A percentile compares a stretch with the other conserved stretches of the same genome.
These are phyloP conservation scores for Diaporthe aspalathi DNA, from an alignment of 2,329 filamentous ascomycete species.

Conservation along the genomic window DNA sequence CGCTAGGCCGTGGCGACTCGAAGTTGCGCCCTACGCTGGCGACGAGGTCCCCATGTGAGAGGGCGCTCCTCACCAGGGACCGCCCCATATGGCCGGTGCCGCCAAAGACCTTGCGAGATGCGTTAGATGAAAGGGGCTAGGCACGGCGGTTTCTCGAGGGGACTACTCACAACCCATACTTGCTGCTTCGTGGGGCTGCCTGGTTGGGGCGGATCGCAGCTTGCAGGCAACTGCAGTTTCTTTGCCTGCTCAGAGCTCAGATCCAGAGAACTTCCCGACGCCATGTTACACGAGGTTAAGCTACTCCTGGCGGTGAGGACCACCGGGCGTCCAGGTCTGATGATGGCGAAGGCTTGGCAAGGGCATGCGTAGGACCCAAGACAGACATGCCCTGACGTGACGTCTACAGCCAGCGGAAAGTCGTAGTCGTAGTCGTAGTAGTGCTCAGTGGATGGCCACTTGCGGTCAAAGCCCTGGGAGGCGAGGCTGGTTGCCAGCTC, in stretches of 20 bases:
- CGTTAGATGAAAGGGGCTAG: conserved; percentile 27
- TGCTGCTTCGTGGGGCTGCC: conserved; percentile 77
- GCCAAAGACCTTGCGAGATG: conserved; percentile 78
- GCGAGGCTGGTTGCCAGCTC: background rate
- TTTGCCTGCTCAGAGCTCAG: conserved; percentile 50
- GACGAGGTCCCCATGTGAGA: conserved; percentile 85
- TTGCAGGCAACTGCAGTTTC: conserved; percentile 75
- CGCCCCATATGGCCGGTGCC: conserved; percentile 98
- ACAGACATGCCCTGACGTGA: background rate
- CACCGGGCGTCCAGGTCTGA: background rate
- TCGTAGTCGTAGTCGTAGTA: background rate
- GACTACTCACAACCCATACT: conserved; percentile 83
- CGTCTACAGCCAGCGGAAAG: background rate
- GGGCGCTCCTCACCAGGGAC: conserved; percentile 84
- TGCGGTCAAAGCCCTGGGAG: background rate
- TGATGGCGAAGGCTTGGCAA: background rate
- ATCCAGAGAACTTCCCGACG: conserved; percentile 42
- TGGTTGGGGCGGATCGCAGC: conserved; percentile 84
- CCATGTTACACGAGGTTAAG: conserved; percentile 40
- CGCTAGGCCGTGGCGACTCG: conserved; percentile 78
- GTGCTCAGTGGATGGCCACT: background rate
- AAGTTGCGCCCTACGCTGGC: conserved; percentile 86
- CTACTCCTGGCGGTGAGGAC: conserved; percentile 4
- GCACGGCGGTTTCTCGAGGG: conserved; percentile 28
- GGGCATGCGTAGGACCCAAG: background rate